Percentiles rank a stretch among this genome's conserved stretches.
These are phyloP conservation scores for Peronosclerospora sorghi DNA, from an alignment of 352 stramenopile genomes.

Conservation along the genomic window DNA sequence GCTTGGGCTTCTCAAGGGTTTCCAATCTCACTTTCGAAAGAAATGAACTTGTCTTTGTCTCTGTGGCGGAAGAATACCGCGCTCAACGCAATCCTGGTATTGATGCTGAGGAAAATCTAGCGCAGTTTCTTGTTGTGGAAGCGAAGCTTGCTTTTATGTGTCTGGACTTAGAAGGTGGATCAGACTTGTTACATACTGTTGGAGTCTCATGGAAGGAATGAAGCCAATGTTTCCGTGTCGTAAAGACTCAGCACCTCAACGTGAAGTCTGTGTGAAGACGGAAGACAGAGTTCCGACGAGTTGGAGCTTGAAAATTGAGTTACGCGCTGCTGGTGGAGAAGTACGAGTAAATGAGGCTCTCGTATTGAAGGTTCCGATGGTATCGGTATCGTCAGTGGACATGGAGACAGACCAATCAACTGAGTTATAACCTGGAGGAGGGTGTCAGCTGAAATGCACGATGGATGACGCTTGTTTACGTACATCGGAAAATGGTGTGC, in stretches of 20 bases:
- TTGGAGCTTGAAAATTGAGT: conserved; percentile 19
- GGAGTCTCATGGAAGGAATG: conserved; percentile 9
- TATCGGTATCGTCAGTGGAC: conserved; percentile 18
- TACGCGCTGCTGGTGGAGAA: conserved; percentile 15
- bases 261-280: background rate
- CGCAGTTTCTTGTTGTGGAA: conserved; percentile 20
- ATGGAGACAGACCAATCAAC: background rate
- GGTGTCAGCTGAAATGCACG: conserved; percentile 8
- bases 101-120: conserved; percentile 28
- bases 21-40: conserved; percentile 12
- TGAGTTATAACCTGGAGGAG: conserved; percentile 8
- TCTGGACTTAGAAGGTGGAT: conserved; percentile 12
- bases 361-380: conserved; percentile 8
- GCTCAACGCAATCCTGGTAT: conserved; percentile 28
- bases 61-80: conserved; percentile 24
- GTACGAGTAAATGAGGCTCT: conserved; percentile 24
- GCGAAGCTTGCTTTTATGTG: conserved; percentile 8
- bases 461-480: conserved; percentile 9
- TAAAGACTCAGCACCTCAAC: background rate
- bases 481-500: conserved; percentile 9
- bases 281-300: conserved; percentile 4
- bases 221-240: conserved; percentile 1
- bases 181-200: conserved; percentile 4
- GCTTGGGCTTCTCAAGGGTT: conserved; percentile 14
- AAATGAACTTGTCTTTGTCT: conserved; percentile 13